Evolutionary conservation across 371 early-diverging fungal genomes (phyloP).

Genomic region (Mycotypha africana): DNA sequence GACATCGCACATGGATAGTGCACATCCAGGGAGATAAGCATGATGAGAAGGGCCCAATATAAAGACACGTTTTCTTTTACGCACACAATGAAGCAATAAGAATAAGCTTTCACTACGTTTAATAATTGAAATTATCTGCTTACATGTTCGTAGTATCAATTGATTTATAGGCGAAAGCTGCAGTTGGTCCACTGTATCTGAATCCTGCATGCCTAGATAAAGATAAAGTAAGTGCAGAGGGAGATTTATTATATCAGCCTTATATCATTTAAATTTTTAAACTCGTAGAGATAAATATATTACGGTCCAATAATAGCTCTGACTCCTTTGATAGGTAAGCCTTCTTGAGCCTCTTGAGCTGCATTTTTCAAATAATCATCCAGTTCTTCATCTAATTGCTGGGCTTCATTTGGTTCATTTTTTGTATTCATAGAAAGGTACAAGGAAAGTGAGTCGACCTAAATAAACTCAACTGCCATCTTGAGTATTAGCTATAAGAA

Average conservation of each 20-base stretch:
- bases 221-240: too few relatives aligned
- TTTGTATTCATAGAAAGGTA: background rate
- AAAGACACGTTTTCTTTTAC: slow-evolving; percentile 76
- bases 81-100: background rate
- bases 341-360: background rate
- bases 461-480: too few relatives aligned
- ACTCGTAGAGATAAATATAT: too few relatives aligned
- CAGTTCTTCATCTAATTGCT: slow-evolving; percentile 44
- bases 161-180: slow-evolving; percentile 82
- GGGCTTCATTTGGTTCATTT: too few relatives aligned
- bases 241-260: background rate
- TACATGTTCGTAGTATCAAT: slow-evolving; percentile 60
- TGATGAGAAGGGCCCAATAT: slow-evolving; percentile 94
- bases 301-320: slow-evolving; percentile 86
- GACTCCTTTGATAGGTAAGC: slow-evolving; percentile 44
- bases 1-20: slow-evolving; percentile 60
- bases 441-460: too few relatives aligned
- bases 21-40: slow-evolving; percentile 74
- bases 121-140: slow-evolving; percentile 3
- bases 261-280: too few relatives aligned
- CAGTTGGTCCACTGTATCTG: slow-evolving; percentile 82
- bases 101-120: background rate
- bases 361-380: slow-evolving; percentile 48
- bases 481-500: too few relatives aligned
- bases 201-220: slow-evolving; percentile 92